These are phyloP conservation scores for Cyclotella baltica DNA, from an alignment of 108 stramenopile species.

Conservation along the genomic window DNA sequence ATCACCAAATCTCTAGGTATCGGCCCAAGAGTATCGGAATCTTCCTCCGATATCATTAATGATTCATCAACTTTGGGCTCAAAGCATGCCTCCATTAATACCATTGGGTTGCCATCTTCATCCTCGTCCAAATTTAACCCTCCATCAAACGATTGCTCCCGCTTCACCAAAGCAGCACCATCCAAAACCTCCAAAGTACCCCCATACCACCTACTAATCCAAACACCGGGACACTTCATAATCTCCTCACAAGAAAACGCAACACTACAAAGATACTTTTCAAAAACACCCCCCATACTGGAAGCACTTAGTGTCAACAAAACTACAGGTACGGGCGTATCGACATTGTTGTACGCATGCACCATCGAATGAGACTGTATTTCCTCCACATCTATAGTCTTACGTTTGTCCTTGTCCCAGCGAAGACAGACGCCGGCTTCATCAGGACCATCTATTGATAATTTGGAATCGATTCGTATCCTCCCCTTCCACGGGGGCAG, in stretches of 20 bases:
- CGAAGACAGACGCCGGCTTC: slow-evolving; percentile 72
- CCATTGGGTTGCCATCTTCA: slow-evolving; percentile 34
- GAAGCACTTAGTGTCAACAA: slow-evolving; percentile 65
- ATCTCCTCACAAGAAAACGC: slow-evolving; percentile 63
- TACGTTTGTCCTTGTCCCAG: slow-evolving; percentile 57
- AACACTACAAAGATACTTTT: slow-evolving; percentile 68
- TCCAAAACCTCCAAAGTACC: slow-evolving; percentile 18
- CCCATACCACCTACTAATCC: slow-evolving; percentile 66
- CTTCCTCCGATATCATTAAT: slow-evolving; percentile 37
- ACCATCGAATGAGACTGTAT: slow-evolving; percentile 70
- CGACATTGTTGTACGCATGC: slow-evolving; percentile 75
- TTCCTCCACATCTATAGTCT: slow-evolving; percentile 38
- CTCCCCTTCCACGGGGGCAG: slow-evolving; percentile 85
- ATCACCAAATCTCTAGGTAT: slow-evolving; percentile 50
- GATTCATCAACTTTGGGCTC: slow-evolving; percentile 44
- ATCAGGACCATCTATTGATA: slow-evolving; percentile 40
- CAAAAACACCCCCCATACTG: slow-evolving; percentile 73
- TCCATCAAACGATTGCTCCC: background rate
- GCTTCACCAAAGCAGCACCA: background rate
- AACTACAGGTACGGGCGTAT: slow-evolving; percentile 81
- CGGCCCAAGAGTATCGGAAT: slow-evolving; percentile 51
- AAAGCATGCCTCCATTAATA: slow-evolving; percentile 55
- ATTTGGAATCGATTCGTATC: slow-evolving; percentile 58
- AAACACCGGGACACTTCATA: slow-evolving; percentile 61
- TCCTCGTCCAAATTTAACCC: too few species aligned